Evolutionary conservation across 306 rosid species (phyloP), one percentile per base, ranked within the genome.

Genomic region (Inga oerstediana): DNA sequence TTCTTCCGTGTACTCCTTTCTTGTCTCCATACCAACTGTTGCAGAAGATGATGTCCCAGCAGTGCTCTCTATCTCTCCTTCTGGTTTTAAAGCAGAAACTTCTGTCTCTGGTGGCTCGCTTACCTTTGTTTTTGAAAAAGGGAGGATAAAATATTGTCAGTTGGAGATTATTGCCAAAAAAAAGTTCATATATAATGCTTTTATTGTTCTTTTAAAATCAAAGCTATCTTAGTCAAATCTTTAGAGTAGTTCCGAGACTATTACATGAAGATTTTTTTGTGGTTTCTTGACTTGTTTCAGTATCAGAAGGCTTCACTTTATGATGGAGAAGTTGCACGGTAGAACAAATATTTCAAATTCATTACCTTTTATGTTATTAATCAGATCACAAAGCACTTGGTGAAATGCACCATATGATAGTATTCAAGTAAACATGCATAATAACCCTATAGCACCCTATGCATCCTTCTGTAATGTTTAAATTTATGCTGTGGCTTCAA

Each of bases 11-110:
- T 64, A 48, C 56, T 76, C 82, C 27, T 67, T 58, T 13, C 13
- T 17, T 34, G 54, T 41, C 37, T 48, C 71, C 11, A 74, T 75
- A 81, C 2, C 68, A 35, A 66, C 10, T 24, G 48, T 20, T 3
- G 48, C 46, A 84, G 82, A 82, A 39, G 84, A 54, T 65, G 56
- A 75, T 72, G 81, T 81, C 30, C n/a, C 20, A 27, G 8, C 79
- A 19, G 77, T 58, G 24, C 80, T 78, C 70, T 85, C 79, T 46
- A 24, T 11, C 83, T 76, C 67, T 61, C 71, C 74, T 5, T 66
- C 62, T 56, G 62, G 24, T 16, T 80, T 34, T 82, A 77, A 48
- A 77, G 65, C 56, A 37, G 54, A 69, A 71, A 30, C 82, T 69
- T 54, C 43, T 37, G 76, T 44, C 44, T 77, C 68, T 35, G 65